Evolutionary conservation across 441 rosid genomes (phyloP).

Genomic region (Populus trichocarpa): DNA sequence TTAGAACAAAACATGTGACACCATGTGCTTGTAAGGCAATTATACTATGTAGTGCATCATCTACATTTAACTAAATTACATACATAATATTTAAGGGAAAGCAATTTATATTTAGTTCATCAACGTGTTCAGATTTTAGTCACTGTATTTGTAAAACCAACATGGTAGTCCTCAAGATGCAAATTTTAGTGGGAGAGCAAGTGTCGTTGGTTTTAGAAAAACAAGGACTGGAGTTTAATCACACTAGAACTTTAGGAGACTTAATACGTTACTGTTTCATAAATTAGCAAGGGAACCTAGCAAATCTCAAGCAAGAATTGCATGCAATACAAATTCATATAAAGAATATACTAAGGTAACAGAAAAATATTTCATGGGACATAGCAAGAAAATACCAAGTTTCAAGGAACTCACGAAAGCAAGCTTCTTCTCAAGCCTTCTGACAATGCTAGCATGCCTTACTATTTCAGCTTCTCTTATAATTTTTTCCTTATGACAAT

Average conservation of each 20-base stretch:
- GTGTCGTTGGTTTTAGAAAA: background rate
- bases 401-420: constrained; percentile 56
- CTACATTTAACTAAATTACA: background rate
- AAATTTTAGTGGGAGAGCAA: background rate
- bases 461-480: constrained; percentile 62
- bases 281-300: background rate
- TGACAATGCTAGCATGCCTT: constrained; percentile 59
- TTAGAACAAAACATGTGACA: background rate
- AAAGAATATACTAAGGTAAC: background rate
- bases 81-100: background rate
- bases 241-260: background rate
- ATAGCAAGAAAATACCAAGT: constrained; percentile 13
- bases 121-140: background rate
- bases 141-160: background rate
- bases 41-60: background rate
- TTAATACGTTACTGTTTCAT: background rate
- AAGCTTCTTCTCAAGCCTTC: constrained; percentile 75
- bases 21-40: background rate
- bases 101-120: background rate
- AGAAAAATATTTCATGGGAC: constrained; percentile 9
- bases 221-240: background rate
- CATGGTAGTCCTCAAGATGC: background rate
- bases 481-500: constrained; percentile 45
- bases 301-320: background rate
- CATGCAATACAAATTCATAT: background rate